Evolutionary conservation across 345 rosid species (phyloP), one percentile per base, ranked within the genome.

Genomic region (Brassica cretica): DNA sequence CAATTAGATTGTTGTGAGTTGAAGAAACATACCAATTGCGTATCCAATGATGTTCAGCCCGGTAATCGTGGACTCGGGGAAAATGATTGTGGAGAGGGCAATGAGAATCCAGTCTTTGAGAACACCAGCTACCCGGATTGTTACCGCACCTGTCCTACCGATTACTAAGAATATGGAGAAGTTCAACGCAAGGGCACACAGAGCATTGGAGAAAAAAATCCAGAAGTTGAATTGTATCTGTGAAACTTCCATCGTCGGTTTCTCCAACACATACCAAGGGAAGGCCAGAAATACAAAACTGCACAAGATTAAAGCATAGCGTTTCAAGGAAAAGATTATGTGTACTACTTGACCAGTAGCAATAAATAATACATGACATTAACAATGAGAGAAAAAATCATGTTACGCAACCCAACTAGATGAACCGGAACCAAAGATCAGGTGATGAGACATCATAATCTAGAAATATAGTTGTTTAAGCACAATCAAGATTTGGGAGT

Each of bases 21-120:
- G 29, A 66, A 76, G 73, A 59, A 74, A 81, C 65, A 51, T 89
- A 95, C 99, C 99, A 15, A 91, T 90, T 27, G 96, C 98, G 81
- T 95, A 95, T 82, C 98, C 98, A 51, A 81, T 91, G 78, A 93
- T 92, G 74, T 95, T 95, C 66, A 95, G 83, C 79, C 98, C 94
- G 3, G 98, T 94, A 79, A 94, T 94, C 29, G 93, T 85, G 46
- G 98, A 92, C 82, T 94, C 98, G 0, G 97, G 97, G 64, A 92
- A 92, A 76, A 94, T 82, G 78, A 94, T 88, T 2, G 97, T 92
- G 15, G 97, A 94, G 76, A 94, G 97, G 68, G 97, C 98, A 75
- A 92, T 92, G 62, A 95, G 84, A 82, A 93, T 95, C 98, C 99
- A 95, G 80, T 93, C 99, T 82, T 93, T 95, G 41, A 95, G 85